phyloP scores from a whole-genome alignment of 2,329 filamentous ascomycete species.

The Ceratocystis cubensis region DNA sequence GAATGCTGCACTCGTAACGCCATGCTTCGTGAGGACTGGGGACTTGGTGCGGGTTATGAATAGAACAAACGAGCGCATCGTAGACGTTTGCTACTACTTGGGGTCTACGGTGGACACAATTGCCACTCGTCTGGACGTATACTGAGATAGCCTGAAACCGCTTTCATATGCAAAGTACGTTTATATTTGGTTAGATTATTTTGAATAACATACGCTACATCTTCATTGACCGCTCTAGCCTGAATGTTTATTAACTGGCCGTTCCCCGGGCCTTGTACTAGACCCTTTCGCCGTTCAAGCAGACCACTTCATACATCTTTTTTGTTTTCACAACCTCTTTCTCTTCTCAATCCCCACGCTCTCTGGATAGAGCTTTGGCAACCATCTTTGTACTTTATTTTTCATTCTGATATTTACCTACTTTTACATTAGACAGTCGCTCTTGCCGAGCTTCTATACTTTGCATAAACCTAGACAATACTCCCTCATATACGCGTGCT shows the following conservation, averaged over 20 bases:
- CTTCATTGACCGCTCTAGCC: background rate
- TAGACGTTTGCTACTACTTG: background rate
- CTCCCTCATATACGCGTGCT: background rate
- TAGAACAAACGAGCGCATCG: background rate
- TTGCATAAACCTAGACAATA: too few species aligned
- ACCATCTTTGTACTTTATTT: too few species aligned
- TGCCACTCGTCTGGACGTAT: background rate
- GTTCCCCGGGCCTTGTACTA: background rate
- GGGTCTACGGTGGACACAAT: background rate
- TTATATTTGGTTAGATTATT: background rate
- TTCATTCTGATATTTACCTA: too few species aligned
- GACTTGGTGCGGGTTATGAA: background rate
- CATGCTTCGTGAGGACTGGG: background rate
- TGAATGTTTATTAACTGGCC: constrained; percentile 6
- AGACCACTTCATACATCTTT: background rate
- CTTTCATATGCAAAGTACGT: background rate
- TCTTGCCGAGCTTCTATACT: too few species aligned
- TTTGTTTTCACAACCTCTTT: background rate
- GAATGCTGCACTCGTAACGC: background rate
- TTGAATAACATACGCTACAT: background rate
- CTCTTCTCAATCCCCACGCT: background rate
- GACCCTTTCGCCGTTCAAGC: background rate
- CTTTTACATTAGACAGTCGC: too few species aligned
- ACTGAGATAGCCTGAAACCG: constrained; percentile 1
- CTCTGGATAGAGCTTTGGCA: too few species aligned